Percentiles rank a stretch among this genome's conserved stretches.
phyloP scores from a whole-genome alignment of 495 filamentous ascomycete species.

The Articulospora tetracladia region DNA sequence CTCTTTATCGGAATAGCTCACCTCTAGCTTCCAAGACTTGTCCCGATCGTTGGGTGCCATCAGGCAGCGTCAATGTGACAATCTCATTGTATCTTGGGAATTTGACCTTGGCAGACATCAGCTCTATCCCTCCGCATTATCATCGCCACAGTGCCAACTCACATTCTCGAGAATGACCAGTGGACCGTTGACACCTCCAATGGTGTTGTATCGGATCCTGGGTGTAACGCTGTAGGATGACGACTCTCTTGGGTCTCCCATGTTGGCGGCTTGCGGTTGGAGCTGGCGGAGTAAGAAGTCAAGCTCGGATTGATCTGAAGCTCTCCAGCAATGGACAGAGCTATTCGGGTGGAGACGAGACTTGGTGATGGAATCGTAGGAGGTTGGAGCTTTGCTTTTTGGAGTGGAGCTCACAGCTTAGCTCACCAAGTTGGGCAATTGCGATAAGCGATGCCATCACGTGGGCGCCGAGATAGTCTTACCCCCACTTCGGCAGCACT shows the following conservation, averaged over 20 bases:
- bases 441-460: conserved; percentile 24
- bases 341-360: conserved; percentile 6
- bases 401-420: conserved; percentile 15
- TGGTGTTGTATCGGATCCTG: conserved; percentile 94
- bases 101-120: conserved; percentile 70
- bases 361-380: conserved; percentile 1
- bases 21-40: conserved; percentile 97
- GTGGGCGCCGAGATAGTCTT: conserved; percentile 1
- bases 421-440: conserved; percentile 13
- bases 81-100: conserved; percentile 97
- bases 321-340: conserved; percentile 4
- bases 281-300: not conserved
- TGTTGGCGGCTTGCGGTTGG: conserved; percentile 26
- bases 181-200: conserved; percentile 95
- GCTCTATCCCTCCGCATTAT: not conserved
- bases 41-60: conserved; percentile 89
- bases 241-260: conserved; percentile 80
- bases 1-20: conserved; percentile 34
- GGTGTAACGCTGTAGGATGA: conserved; percentile 69
- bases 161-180: conserved; percentile 97
- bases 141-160: conserved; percentile 25
- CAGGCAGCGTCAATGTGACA: conserved; percentile 89
- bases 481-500: not conserved
- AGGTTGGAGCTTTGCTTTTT: conserved; percentile 20
- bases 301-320: not conserved